Base-by-base conservation (phyloP, 495 filamentous ascomycete species). In the Xylaria flabelliformis region DNA sequence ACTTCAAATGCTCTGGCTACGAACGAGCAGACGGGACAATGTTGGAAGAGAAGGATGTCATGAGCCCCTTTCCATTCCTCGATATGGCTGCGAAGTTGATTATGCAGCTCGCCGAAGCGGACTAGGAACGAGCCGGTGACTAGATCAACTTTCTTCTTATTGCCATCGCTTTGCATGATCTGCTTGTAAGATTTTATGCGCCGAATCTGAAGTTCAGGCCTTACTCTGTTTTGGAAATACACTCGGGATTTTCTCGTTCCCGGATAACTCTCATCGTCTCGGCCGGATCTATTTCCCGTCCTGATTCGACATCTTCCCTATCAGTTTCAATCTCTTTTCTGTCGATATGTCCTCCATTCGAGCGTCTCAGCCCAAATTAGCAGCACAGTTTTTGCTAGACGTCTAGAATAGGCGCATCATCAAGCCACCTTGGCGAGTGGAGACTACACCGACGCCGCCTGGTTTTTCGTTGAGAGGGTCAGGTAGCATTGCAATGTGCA, bases 1-100 rank as follows among this genome's bases (percentile, higher is more conserved):
- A 99, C 80, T 98, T 99, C 87, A 98, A 97, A 78, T 97, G 96
- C 77, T 94, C 95, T n/a, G 96, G 96, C 8, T 99, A 99, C 80
- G 96, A 99, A 81, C 92, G 93, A 48, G 75, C 82, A 3, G 83
- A 88, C 15, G 88, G 89, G 26, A 85, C 82, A 67, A 78, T 88
- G 58, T 79, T 88, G 29, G 87, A 90, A 73, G 91, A 93, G 79
- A 93, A 94, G 85, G 89, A 91, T 69, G 90, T 91, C 51, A 90
- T 89, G 62, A 90, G 87, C 77, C 91, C 92, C 67, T 94, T 93
- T 76, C 92, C 92, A 32, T 94, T 94, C 83, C 83, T 94, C 71
- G 92, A 94, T 79, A 85, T 93, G 77, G 91, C 91, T 7, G 87
- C 88, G 41, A 85, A 83, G 82, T 81, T 94, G 72, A 94, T 94